Percentiles rank a stretch among this genome's conserved stretches.
These are phyloP conservation scores for Conoideocrella luteorostrata DNA, from an alignment of 2,329 filamentous ascomycete genomes.

Conservation along the genomic window DNA sequence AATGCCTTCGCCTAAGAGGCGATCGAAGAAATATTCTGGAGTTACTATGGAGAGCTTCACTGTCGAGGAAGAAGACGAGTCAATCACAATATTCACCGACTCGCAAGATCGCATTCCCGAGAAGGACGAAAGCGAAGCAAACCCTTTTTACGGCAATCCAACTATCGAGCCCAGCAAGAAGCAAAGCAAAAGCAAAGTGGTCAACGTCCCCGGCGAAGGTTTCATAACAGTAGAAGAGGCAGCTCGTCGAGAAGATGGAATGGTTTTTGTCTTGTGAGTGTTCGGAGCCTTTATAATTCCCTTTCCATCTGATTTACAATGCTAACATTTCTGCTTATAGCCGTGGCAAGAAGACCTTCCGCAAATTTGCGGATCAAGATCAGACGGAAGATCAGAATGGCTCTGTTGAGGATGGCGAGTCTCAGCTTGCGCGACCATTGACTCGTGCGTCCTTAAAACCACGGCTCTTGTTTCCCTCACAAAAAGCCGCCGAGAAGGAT, in stretches of 20 bases:
- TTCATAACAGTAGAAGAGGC: slow-evolving; percentile 56
- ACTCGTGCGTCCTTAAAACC: slow-evolving; percentile 67
- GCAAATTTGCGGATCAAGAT: slow-evolving; percentile 51
- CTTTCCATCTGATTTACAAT: background rate
- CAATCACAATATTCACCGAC: slow-evolving; percentile 72
- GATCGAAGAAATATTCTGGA: slow-evolving; percentile 50
- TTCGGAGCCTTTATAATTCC: background rate
- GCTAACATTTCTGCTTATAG: slow-evolving; percentile 35
- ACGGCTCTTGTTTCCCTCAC: slow-evolving; percentile 60
- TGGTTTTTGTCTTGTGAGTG: slow-evolving; percentile 75
- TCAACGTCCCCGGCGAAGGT: slow-evolving; percentile 51
- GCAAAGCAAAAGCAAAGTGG: slow-evolving; percentile 48
- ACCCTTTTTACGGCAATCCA: slow-evolving; percentile 61
- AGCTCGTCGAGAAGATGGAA: slow-evolving; percentile 60
- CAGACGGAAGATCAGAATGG: slow-evolving; percentile 23
- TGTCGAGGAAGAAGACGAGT: slow-evolving; percentile 47
- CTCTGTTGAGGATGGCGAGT: slow-evolving; percentile 27
- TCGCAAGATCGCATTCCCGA: slow-evolving; percentile 71
- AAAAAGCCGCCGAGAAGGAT: slow-evolving; percentile 36
- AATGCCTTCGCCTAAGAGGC: slow-evolving; percentile 53
- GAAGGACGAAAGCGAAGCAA: slow-evolving; percentile 57
- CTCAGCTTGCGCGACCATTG: slow-evolving; percentile 36
- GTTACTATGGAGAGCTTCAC: slow-evolving; percentile 52
- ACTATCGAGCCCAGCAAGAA: slow-evolving; percentile 37
- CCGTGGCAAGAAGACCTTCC: slow-evolving; percentile 74